Evolutionary conservation across 305 asterid genomes (phyloP).

Genomic region (Lippia alba): DNA sequence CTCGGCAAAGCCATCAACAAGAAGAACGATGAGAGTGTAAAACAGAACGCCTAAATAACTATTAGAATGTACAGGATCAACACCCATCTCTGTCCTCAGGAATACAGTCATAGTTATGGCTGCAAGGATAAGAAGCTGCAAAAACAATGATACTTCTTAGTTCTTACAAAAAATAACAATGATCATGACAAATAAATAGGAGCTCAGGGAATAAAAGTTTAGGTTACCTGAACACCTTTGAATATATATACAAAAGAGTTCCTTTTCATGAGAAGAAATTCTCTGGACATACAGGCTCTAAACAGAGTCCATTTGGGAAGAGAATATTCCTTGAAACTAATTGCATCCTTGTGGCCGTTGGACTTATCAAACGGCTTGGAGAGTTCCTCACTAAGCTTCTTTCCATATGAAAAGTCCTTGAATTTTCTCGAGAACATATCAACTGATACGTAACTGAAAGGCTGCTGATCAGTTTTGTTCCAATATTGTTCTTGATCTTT

Average conservation of each 20-base stretch:
- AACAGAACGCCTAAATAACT: slow-evolving; percentile 65
- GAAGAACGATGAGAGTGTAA: slow-evolving; percentile 48
- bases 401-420: slow-evolving; percentile 45
- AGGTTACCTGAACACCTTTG: slow-evolving; percentile 61
- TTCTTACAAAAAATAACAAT: not conserved
- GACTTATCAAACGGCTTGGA: slow-evolving; percentile 50
- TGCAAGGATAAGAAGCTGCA: slow-evolving; percentile 61
- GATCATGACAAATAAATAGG: too few relatives aligned
- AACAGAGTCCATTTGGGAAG: slow-evolving; percentile 62
- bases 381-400: slow-evolving; percentile 45
- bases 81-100: slow-evolving; percentile 49
- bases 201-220: not conserved
- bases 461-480: slow-evolving; percentile 37
- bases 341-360: slow-evolving; percentile 42
- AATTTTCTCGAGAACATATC: slow-evolving; percentile 50
- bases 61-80: slow-evolving; percentile 52
- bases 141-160: too few relatives aligned
- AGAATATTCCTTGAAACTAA: slow-evolving; percentile 47
- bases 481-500: slow-evolving; percentile 80
- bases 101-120: slow-evolving; percentile 56
- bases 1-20: slow-evolving; percentile 61
- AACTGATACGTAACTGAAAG: slow-evolving; percentile 49
- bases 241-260: slow-evolving; percentile 58
- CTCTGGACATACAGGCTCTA: slow-evolving; percentile 64
- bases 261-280: slow-evolving; percentile 65